Base-by-base conservation (phyloP, 495 filamentous ascomycete species). In the Aspergillus avenaceus region DNA sequence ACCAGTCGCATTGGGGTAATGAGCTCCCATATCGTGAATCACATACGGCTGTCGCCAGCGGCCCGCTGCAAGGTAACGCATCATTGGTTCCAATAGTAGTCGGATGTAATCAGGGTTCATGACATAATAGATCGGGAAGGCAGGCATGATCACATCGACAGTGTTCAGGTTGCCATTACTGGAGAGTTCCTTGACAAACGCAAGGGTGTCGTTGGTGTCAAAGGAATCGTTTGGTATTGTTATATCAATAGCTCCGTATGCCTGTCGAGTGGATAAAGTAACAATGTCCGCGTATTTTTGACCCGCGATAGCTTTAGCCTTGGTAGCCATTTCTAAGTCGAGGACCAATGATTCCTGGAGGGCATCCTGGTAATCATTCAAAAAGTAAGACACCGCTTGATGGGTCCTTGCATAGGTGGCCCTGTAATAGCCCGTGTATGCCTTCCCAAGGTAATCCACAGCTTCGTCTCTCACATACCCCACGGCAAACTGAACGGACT, bases 101-200 rank as follows among this genome's bases (percentile, higher is more conserved):
- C 72, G 70, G 43, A 80, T 74, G 54, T 75, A 77, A 28, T 74
- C 65, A 7, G 76, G 74, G 37, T 72, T 65, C 47, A 77, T 52
- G 24, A 75, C 63, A 51, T 72, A 76, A 45, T 78, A 75, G n/a
- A 76, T 66, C 6, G 76, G 75, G 47, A 73, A 71, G 1, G 68
- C 67, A 1, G 74, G 74, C 59, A 72, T 76, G 27, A 79, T 76
- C 13, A 80, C 66, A 49, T 79, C 78, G 21, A 80, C 62, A 2
- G 76, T 80, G 45, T 79, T 79, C 42, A 77, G 57, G 45, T 80
- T 77, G 8, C 76, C 77, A 49, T 81, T 66, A 24, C 69, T 76
- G 7, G 70, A 75, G 22, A 79, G 71, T 55, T 79, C 76, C 48
- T 81, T 80, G 50, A 80, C 60, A 42, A 79, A 81, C 11, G 73